A percentile compares a stretch with the other conserved stretches of the same genome.
phyloP scores from a whole-genome alignment of 164 flowering plant genomes.

The Umbellularia californica region DNA sequence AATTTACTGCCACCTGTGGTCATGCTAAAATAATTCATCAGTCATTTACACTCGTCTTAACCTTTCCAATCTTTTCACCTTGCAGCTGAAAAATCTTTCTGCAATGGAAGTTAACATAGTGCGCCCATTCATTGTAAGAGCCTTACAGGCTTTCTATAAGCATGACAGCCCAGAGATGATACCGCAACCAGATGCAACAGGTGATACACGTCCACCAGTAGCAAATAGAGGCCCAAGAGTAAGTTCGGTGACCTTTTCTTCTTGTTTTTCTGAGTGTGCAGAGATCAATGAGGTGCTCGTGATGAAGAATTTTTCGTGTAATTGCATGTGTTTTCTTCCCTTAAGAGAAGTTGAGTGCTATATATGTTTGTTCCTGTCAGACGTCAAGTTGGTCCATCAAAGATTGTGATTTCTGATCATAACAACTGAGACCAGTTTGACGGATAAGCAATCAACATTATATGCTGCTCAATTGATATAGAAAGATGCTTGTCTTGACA shows the following conservation, averaged over 20 bases:
- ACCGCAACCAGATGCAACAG: constrained; percentile 38
- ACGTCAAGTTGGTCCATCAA: background rate
- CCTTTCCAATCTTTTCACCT: background rate
- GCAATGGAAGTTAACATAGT: constrained; percentile 96
- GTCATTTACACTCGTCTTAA: background rate
- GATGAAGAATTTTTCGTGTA: background rate
- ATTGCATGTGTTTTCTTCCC: background rate
- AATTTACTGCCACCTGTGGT: background rate
- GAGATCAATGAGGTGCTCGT: background rate
- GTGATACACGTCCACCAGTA: constrained; percentile 39
- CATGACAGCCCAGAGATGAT: constrained; percentile 75
- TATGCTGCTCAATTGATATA: too few species aligned
- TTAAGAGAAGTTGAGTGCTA: background rate
- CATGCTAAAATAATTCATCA: background rate
- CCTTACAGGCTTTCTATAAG: constrained; percentile 79
- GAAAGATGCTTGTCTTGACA: too few species aligned
- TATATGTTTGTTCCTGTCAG: background rate
- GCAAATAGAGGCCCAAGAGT: constrained; percentile 57
- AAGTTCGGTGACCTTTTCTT: constrained; percentile 19
- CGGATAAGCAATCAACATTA: too few species aligned
- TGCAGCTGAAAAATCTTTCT: constrained; percentile 75
- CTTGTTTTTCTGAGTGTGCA: background rate
- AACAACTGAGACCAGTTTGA: background rate
- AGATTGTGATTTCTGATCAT: background rate
- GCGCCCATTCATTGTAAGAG: constrained; percentile 75